Base-by-base conservation (phyloP, 2,329 filamentous ascomycete species). In the Colletotrichum limetticola region DNA sequence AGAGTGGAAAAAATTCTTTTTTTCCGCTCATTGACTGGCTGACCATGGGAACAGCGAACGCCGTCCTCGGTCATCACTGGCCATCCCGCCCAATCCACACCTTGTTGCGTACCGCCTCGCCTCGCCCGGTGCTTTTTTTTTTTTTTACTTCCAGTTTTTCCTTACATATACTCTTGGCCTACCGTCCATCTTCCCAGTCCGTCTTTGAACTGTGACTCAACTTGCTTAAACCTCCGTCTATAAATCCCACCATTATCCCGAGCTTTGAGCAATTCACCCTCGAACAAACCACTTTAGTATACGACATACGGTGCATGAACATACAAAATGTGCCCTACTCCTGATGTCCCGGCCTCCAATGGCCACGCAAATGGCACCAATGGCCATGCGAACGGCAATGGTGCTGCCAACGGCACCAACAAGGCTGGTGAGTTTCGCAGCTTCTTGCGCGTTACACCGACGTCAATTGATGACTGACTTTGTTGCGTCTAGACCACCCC, bases 11-110 rank as follows among this genome's bases (percentile, higher is more conserved):
- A 72, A 72, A 71, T 32, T 70, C 49, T 73, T 66, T 73, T 68
- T 52, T 73, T 61, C 52, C 46, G 71, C 68, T 37, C 28, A 71
- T 26, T 57, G 71, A 73, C 66, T 73, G 71, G 71, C 30, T 65
- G 61, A 16, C 16, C 49, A 30, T 57, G 35, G 56, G 28, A 63
- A 35, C 53, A 70, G 71, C 67, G 60, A 71, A 73, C 71, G 71
- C 66, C 71, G 71, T 71, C 57, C 71, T 73, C 71, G 67, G 66
- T 71, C 71, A 61, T 73, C 61, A 73, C 71, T 71, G 71, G 71
- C 66, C 67, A 73, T 73, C 71, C 71, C 71, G 66, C 71, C 71
- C 71, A 73, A 73, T 73, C 71, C 71, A 72, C 71, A 71, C 71
- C 66, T 73, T 71, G 67, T 57, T 71, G 49, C 67, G 56, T 71